These are phyloP conservation scores for Ophiostoma quercus DNA, from an alignment of 2,329 filamentous ascomycete species.

Conservation along the genomic window DNA sequence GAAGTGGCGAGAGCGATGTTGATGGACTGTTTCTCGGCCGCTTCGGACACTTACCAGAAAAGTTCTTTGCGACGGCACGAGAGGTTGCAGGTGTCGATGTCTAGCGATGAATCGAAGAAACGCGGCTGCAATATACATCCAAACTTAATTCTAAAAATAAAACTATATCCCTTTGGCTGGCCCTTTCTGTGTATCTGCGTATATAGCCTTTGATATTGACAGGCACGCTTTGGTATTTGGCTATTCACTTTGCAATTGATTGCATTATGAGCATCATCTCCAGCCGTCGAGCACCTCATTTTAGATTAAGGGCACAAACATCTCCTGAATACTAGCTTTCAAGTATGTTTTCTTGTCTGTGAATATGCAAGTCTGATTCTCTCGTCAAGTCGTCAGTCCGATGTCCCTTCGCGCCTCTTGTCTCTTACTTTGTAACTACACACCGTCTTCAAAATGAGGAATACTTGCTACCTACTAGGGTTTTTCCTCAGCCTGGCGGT, in stretches of 20 bases:
- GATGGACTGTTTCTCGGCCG: constrained; percentile 78
- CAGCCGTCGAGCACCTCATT: background rate
- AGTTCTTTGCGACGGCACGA: constrained; percentile 64
- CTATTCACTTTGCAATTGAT: background rate
- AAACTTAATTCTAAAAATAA: background rate
- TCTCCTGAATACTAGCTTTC: too few relatives aligned
- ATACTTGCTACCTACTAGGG: background rate
- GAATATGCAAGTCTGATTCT: background rate
- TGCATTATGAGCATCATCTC: background rate
- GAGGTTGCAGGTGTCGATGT: constrained; percentile 62
- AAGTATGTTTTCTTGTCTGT: background rate
- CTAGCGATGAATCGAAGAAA: background rate
- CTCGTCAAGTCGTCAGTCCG: background rate
- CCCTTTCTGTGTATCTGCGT: background rate
- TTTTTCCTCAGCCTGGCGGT: background rate
- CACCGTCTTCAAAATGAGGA: background rate
- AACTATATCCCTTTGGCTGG: background rate
- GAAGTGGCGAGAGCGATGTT: constrained; percentile 37
- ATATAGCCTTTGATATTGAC: background rate
- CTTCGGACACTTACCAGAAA: constrained; percentile 71
- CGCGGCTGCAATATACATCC: background rate
- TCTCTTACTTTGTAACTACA: background rate
- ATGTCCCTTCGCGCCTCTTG: background rate
- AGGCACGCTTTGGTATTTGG: background rate
- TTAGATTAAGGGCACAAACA: background rate